Evolutionary conservation across 2,329 filamentous ascomycete genomes (phyloP).

Genomic region (Neofusicoccum umdonicola): DNA sequence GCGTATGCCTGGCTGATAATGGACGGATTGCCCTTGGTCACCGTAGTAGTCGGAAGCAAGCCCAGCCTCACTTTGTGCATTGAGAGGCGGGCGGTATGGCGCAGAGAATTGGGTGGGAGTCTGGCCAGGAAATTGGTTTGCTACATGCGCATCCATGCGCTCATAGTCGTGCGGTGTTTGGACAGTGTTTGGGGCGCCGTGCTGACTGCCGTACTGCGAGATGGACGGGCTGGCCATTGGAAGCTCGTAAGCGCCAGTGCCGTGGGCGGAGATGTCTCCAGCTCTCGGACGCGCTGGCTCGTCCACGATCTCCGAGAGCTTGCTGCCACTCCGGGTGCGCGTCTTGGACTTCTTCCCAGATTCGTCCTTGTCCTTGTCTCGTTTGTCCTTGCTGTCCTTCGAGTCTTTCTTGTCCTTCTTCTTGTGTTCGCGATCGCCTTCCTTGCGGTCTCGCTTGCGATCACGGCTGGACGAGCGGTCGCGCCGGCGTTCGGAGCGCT

Average conservation of each 20-base stretch:
- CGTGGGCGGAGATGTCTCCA: conserved; percentile 26
- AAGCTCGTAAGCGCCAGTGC: conserved; percentile 28
- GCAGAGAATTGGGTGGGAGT: conserved; percentile 46
- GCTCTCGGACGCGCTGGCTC: conserved; percentile 24
- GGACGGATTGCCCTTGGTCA: conserved; percentile 61
- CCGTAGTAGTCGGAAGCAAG: conserved; percentile 62
- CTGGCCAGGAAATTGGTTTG: conserved; percentile 60
- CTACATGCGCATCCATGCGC: conserved; percentile 41
- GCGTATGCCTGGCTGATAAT: conserved; percentile 59
- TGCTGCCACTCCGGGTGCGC: conserved; percentile 24
- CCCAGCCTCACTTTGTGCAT: conserved; percentile 43
- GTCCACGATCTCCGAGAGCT: conserved; percentile 30
- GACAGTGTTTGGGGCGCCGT: conserved; percentile 33
- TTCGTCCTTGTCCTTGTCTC: conserved; percentile 19
- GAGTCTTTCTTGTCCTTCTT: conserved; percentile 29
- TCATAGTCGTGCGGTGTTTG: conserved; percentile 24
- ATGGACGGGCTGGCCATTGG: conserved; percentile 32
- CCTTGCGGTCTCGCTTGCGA: conserved; percentile 28
- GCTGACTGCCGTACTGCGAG: conserved; percentile 35
- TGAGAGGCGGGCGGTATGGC: conserved; percentile 46
- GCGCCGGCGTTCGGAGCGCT: conserved; percentile 19
- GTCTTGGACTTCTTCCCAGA: conserved; percentile 13
- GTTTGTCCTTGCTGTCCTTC: conserved; percentile 28
- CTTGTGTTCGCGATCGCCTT: conserved; percentile 33
- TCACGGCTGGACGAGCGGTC: conserved; percentile 32